Percentiles rank a stretch among this genome's conserved stretches.
phyloP scores from a whole-genome alignment of 108 stramenopile genomes.

The Stephanodiscus minutulus region DNA sequence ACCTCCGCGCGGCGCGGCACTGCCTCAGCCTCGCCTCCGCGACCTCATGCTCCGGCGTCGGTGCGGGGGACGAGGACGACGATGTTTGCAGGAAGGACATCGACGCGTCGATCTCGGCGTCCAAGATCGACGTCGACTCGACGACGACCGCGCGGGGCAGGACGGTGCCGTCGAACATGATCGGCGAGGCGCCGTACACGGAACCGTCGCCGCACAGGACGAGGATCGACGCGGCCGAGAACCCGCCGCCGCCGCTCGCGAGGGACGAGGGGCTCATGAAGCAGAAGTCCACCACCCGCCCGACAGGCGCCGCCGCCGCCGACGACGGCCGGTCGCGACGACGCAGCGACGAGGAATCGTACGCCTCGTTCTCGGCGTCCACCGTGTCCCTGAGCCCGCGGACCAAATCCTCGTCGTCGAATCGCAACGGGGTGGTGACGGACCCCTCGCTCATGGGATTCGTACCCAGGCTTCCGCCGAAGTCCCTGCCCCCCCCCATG shows the following conservation, averaged over 20 bases:
- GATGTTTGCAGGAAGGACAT: neutral
- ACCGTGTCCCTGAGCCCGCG: conserved; percentile 20
- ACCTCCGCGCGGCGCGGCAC: conserved; percentile 41
- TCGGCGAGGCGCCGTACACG: conserved; percentile 64
- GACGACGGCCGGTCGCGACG: neutral
- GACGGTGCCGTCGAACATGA: conserved; percentile 70
- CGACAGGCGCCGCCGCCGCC: neutral
- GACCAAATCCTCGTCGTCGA: conserved; percentile 24
- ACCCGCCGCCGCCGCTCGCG: conserved; percentile 3
- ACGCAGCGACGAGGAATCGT: conserved; percentile 10
- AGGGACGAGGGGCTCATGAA: conserved; percentile 21
- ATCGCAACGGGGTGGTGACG: conserved; percentile 42
- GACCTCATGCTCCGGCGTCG: conserved; percentile 30
- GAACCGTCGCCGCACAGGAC: conserved; percentile 57
- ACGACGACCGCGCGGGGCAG: conserved; percentile 49
- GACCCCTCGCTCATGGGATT: conserved; percentile 25
- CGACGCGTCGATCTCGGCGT: conserved; percentile 43
- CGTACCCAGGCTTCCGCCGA: neutral
- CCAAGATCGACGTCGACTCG: conserved; percentile 25
- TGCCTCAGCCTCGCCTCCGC: conserved; percentile 35
- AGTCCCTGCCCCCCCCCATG: neutral
- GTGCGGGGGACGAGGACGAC: neutral
- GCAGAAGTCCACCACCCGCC: conserved; percentile 39
- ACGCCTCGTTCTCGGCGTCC: conserved; percentile 36
- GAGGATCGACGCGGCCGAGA: conserved; percentile 52